Base-by-base conservation (phyloP, 1,139 yeast genomes). In the Taphrina communis region DNA sequence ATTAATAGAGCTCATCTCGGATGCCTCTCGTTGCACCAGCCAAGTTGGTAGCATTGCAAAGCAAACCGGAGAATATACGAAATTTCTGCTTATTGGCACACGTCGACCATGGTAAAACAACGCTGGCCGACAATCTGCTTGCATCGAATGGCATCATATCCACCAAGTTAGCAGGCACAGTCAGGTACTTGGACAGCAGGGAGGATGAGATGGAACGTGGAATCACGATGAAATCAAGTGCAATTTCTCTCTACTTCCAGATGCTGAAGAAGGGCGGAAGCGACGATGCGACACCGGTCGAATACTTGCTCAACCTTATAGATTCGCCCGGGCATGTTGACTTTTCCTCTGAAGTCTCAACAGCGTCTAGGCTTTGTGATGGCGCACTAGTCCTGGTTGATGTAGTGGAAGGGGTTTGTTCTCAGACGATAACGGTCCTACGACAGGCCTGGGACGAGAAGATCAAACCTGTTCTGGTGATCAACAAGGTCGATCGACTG, bases 311-410 rank as follows among this genome's bases (percentile, higher is more conserved):
- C 77, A 95, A 95, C 75, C 83, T 95, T 75, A 93, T 95, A 69
- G 99, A 95, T 79, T 94, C 98, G 0, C 99, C 99, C 0, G 99
- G 99, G 9, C 99, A 95, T 76, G 92, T 95, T 73, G 99, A 95
- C 78, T 95, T 95, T 77, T 89, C 97, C 0, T 89, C 96, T 7
- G 99, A 95, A 76, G 99, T 95, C 0, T 90, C 97, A 17, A 90
- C 97, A 0, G 96, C 98, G 0, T 91, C 98, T 1, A 83, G 99
- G 75, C 81, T 95, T 63, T 95, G 98, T 79, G 99, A 95, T 77
- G 98, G 98, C 48, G 97, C 98, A 0, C 88, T 95, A 5, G 95
- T 95, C 0, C 81, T 95, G 25, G 97, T 95, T 0, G 99, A 94
- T 78, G 98, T 90, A 1, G 97, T 95, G 2, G 99, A 95, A 79